Percentiles rank a stretch among this genome's conserved stretches.
These are phyloP conservation scores for Umbelopsis sp. DNA, from an alignment of 192 early-diverging fungal species.

Conservation along the genomic window DNA sequence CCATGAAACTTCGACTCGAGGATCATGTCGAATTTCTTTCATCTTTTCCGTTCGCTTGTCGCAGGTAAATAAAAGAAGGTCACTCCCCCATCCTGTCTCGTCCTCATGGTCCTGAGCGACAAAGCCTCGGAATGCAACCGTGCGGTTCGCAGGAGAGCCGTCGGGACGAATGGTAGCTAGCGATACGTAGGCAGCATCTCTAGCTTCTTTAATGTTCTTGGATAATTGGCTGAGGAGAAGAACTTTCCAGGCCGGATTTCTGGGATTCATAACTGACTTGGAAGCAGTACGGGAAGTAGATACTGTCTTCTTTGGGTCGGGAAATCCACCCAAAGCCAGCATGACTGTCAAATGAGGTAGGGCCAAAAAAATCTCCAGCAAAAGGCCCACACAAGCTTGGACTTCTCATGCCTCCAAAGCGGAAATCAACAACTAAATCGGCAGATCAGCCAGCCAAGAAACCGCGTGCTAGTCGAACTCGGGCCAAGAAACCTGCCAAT, in stretches of 20 bases:
- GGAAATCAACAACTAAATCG: conserved; percentile 16
- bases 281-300: too few relatives aligned
- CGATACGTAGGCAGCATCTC: conserved; percentile 21
- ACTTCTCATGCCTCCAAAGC: conserved; percentile 27
- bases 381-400: not conserved
- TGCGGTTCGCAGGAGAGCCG: conserved; percentile 34
- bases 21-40: conserved; percentile 25
- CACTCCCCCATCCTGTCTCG: conserved; percentile 30
- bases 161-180: conserved; percentile 25
- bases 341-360: conserved; percentile 4
- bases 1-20: conserved; percentile 38
- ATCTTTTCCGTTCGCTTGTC: conserved; percentile 37
- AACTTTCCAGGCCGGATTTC: conserved; percentile 27
- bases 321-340: too few relatives aligned
- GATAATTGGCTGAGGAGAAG: conserved; percentile 12
- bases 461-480: not conserved
- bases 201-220: conserved; percentile 20
- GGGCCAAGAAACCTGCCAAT: not conserved
- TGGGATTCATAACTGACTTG: not conserved
- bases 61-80: conserved; percentile 25
- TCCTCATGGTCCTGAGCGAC: conserved; percentile 34
- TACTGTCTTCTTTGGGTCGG: too few relatives aligned
- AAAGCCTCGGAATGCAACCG: conserved; percentile 43
- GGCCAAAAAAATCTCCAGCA: not conserved
- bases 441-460: conserved; percentile 17